Evolutionary conservation across 108 stramenopile species (phyloP), one percentile per base, ranked within the genome.

Genomic region (Pseudonitzschia pungens): DNA sequence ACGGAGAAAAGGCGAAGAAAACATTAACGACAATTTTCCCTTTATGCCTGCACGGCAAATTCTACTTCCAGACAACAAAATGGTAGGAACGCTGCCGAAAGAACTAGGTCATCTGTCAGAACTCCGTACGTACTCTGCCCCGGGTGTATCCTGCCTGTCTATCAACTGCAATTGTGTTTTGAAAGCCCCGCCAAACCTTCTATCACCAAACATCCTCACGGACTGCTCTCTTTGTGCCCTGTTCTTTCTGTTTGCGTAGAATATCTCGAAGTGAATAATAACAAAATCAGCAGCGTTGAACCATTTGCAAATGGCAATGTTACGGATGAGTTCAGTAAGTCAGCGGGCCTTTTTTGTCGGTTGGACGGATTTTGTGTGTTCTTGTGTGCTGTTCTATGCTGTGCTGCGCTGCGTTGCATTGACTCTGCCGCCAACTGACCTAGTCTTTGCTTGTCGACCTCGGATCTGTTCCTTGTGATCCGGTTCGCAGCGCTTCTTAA

Each of bases 261-360:
- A 11, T 55, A 24, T 55, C 24, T 24, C 22, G n/a, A 26, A 20
- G 16, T 11, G 2, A 20, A 21, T 2, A 20, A 55, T 22, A 55
- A 55, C 54, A 22, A 24, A 26, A 22, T 55, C 10, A 10, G 20
- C 12, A 55, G 54, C 24, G 22, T 55, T 2, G 4, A 55, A 26
- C 22, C 2, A 1, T 24, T 55, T 24, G 54, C 1, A 55, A 55
- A 21, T 24, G 54, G 22, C n/a, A n/a, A n/a, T n/a, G n/a, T n/a
- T 55, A 26, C 26, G 9, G 54, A 55, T 55, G 24, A 12, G 54
- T 55, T 55, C 22, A 55, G 54, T 55, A 24, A 55, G 54, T 55
- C 24, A 55, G 54, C 26, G 16, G 20, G 2, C 10, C 45, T 48
- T 11, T 48, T 11, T 4, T 48, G 10, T 43, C 9, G 6, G 11